phyloP scores from a whole-genome alignment of 768 basidiomycete species.

The Russula foetens region DNA sequence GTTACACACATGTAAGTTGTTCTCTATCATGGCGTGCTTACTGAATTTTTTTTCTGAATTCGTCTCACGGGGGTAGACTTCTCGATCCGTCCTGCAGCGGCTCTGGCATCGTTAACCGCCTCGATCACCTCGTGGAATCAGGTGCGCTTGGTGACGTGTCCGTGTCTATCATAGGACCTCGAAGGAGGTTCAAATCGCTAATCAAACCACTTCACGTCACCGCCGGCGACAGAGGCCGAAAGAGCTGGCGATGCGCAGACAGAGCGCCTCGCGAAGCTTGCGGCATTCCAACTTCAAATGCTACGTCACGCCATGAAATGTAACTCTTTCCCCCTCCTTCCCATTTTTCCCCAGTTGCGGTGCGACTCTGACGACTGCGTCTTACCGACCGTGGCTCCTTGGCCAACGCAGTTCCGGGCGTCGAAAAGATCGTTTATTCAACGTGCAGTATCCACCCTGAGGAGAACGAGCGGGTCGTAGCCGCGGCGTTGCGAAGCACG shows the following conservation, averaged over 20 bases:
- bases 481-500: conserved; percentile 57
- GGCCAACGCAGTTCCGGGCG: conserved; percentile 54
- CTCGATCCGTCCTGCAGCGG: conserved; percentile 97
- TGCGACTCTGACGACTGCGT: background rate
- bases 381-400: background rate
- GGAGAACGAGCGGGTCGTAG: conserved; percentile 92
- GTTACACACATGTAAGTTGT: conserved; percentile 81
- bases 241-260: conserved; percentile 44
- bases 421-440: conserved; percentile 84
- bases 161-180: too few relatives aligned
- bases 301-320: conserved; percentile 95
- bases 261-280: conserved; percentile 74
- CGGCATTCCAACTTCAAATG: conserved; percentile 84
- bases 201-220: background rate
- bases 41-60: background rate
- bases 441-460: conserved; percentile 91
- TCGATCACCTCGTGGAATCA: conserved; percentile 74
- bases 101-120: conserved; percentile 83
- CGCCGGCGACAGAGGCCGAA: conserved; percentile 36
- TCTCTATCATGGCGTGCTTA: background rate
- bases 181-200: background rate
- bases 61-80: conserved; percentile 42
- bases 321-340: too few relatives aligned
- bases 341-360: background rate
- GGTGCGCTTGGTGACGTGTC: conserved; percentile 36